phyloP scores from a whole-genome alignment of 139 green algal genomes.

The Yamagishiella unicocca region DNA sequence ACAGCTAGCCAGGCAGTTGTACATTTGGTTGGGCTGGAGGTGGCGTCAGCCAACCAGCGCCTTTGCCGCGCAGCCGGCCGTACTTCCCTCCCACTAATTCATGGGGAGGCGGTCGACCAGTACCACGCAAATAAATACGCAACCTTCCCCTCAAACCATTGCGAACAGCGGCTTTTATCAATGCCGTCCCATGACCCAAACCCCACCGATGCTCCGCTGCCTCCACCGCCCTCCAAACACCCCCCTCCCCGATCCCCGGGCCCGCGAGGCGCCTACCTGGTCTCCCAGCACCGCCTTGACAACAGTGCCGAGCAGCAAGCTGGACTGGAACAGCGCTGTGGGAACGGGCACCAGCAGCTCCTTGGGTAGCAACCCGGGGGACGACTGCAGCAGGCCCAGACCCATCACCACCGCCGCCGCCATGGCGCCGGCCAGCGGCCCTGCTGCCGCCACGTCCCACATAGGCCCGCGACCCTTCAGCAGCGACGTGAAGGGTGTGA shows the following conservation, averaged over 20 bases:
- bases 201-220: too few relatives aligned
- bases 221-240: not conserved
- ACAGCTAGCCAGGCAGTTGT: not conserved
- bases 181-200: too few relatives aligned
- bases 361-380: conserved; percentile 41
- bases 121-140: too few relatives aligned
- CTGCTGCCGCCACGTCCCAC: conserved; percentile 88
- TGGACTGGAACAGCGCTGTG: conserved; percentile 85
- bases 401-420: conserved; percentile 73
- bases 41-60: too few relatives aligned
- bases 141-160: too few relatives aligned
- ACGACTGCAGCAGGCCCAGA: conserved; percentile 55
- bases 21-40: too few relatives aligned
- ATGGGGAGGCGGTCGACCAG: too few relatives aligned
- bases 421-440: conserved; percentile 70
- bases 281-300: conserved; percentile 69
- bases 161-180: too few relatives aligned
- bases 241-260: too few relatives aligned
- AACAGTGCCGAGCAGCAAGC: conserved; percentile 79
- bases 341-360: conserved; percentile 88
- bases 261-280: conserved; percentile 27
- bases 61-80: too few relatives aligned
- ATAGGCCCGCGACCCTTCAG: conserved; percentile 72
- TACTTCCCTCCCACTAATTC: too few relatives aligned
- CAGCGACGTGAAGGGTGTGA: conserved; percentile 89